A percentile compares a stretch with the other conserved stretches of the same genome.
Conservation (phyloP, 1,284 basidiomycete species). For the Fomitopsis schrenkii region DNA sequence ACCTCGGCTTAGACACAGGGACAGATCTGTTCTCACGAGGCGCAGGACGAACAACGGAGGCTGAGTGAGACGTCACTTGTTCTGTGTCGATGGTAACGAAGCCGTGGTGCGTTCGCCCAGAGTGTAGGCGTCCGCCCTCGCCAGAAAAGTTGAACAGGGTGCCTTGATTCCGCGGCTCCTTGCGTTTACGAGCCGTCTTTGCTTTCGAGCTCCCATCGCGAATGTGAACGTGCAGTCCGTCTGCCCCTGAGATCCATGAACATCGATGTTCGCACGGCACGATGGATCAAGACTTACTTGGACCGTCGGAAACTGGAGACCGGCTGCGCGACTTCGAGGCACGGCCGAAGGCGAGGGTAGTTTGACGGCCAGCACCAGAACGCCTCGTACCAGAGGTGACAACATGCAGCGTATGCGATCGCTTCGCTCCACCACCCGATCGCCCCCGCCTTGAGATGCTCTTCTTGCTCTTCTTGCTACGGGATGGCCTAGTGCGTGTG, state of each 20-base stretch:
- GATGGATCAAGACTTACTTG: not conserved
- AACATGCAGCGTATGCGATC: slow-evolving; percentile 1
- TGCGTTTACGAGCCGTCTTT: slow-evolving; percentile 9
- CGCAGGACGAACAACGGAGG: not conserved
- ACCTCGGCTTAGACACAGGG: not conserved
- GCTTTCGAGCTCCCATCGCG: not conserved
- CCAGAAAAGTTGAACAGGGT: slow-evolving; percentile 15
- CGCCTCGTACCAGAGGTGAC: slow-evolving; percentile 10
- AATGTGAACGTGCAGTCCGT: not conserved
- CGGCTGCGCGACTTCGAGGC: not conserved
- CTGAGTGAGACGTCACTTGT: not conserved
- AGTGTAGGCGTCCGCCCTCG: slow-evolving; percentile 8
- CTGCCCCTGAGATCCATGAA: not conserved
- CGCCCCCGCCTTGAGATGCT: slow-evolving; percentile 2
- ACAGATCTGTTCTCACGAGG: not conserved
- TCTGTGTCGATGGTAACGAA: slow-evolving; percentile 18
- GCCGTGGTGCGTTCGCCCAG: slow-evolving; percentile 11
- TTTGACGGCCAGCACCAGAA: slow-evolving; percentile 14
- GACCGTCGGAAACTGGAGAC: not conserved
- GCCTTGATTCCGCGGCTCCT: slow-evolving; percentile 6
- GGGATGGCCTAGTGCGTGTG: slow-evolving; percentile 14
- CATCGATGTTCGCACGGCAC: not conserved
- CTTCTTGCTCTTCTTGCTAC: not conserved
- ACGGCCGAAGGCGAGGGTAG: slow-evolving; percentile 13
- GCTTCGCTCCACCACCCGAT: not conserved